A percentile compares a stretch with the other conserved stretches of the same genome.
Conservation (phyloP, 2,329 filamentous ascomycete species). For the Penicillium oxalicum region DNA sequence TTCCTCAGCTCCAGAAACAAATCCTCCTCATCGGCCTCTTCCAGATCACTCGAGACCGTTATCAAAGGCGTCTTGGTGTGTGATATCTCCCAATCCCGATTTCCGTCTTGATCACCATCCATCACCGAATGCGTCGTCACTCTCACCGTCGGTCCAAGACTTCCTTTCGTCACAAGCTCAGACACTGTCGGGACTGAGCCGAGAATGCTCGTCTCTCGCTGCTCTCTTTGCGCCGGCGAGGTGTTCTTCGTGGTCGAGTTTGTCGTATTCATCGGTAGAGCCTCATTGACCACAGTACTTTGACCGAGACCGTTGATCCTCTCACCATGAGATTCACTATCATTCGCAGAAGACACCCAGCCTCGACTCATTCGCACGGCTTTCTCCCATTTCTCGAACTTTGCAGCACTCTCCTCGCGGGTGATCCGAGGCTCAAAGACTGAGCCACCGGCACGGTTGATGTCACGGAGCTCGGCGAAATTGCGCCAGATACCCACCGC, state of each 20-base stretch:
- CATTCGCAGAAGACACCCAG: conserved; percentile 44
- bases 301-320: neutral
- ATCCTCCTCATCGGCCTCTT: conserved; percentile 33
- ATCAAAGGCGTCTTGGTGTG: conserved; percentile 13
- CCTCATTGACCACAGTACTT: neutral
- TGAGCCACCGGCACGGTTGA: conserved; percentile 64
- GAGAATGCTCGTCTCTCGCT: neutral
- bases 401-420: conserved; percentile 48
- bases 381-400: conserved; percentile 65
- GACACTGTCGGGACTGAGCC: conserved; percentile 3
- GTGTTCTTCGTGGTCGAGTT: neutral
- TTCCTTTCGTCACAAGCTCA: conserved; percentile 8
- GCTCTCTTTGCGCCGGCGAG: neutral
- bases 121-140: conserved; percentile 8
- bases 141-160: conserved; percentile 2
- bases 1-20: conserved; percentile 30
- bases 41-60: conserved; percentile 24
- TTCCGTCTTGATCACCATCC: conserved; percentile 3
- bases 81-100: conserved; percentile 8
- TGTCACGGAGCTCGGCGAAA: conserved; percentile 65
- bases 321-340: neutral
- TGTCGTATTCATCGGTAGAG: neutral
- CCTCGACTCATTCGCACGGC: conserved; percentile 70
- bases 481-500: conserved; percentile 71
- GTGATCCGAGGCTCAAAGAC: conserved; percentile 62